Evolutionary conservation across 2,329 filamentous ascomycete genomes (phyloP), one percentile per base, ranked within the genome.

Genomic region (Coniella vitis): DNA sequence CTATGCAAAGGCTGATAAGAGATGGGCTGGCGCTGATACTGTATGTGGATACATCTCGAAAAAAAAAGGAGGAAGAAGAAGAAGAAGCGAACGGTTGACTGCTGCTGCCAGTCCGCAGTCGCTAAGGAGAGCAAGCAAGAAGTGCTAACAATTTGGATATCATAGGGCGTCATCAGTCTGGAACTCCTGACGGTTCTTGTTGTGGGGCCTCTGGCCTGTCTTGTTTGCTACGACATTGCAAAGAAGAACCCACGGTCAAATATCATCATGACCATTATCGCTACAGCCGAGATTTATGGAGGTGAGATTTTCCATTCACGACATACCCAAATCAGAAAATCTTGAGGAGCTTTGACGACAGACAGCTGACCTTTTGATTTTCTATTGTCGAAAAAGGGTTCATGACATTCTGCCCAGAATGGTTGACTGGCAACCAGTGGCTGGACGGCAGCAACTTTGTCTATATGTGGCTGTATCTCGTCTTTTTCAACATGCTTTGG

Each of bases 391-490:
- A n/a, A n/a, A n/a, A n/a, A 79, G 78, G 81, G 16, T 86, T 81
- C 66, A 84, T 86, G 77, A 86, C 82, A 0, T 86, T 86, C 61
- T 81, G 76, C 63, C 82, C 82, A 12, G 82, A 86, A 65, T 86
- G 82, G 82, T 66, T 86, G 12, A 77, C 73, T 2, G 74, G 73
- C 45, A 84, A 74, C 60, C 60, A 73, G 55, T 83, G 82, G 60
- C 74, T 86, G 51, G 78, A 84, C 61, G 71, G 72, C 16, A 80
- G 73, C 66, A 85, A 84, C 65, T 83, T 78, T 57, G 82, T 86
- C 79, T 83, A 82, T 58, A 67, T 75, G 54, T 85, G 81, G 81
- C 69, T 84, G 13, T 85, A 84, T 56, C 67, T 86, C 14, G 69
- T 83, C 56, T 84, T 85, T 64, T 85, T 86, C 70, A 86, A 86